Evolutionary conservation across 139 green algal species (phyloP).

Genomic region (Coccomyxa sp.): DNA sequence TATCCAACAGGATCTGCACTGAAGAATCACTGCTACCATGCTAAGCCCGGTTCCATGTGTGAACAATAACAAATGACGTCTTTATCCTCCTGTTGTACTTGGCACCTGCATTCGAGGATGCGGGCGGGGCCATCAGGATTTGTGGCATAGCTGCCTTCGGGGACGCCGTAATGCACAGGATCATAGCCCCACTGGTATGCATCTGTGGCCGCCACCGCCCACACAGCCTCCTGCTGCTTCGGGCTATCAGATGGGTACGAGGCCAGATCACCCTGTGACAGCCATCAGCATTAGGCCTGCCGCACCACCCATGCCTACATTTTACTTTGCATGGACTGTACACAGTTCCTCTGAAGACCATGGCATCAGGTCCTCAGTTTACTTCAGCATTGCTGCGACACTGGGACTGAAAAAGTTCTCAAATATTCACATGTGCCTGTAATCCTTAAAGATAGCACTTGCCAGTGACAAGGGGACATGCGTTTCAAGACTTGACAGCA

Average conservation of each 20-base stretch:
- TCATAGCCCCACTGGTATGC: slow-evolving; percentile 89
- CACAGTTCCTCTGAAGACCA: too few species aligned
- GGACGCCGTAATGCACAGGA: slow-evolving; percentile 79
- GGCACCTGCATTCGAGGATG: slow-evolving; percentile 65
- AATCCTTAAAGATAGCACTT: neutral
- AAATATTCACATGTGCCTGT: neutral
- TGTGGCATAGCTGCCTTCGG: slow-evolving; percentile 79
- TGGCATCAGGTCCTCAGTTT: too few species aligned
- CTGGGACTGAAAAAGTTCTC: neutral
- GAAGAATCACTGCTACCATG: too few species aligned
- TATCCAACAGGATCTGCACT: too few species aligned
- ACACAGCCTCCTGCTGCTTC: slow-evolving; percentile 66
- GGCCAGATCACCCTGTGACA: slow-evolving; percentile 40
- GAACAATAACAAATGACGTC: too few species aligned
- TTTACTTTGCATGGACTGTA: neutral
- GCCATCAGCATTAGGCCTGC: neutral
- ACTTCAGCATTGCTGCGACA: too few species aligned
- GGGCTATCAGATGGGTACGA: slow-evolving; percentile 46
- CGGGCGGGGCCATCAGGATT: slow-evolving; percentile 66
- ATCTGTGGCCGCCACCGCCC: slow-evolving; percentile 59
- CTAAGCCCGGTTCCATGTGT: too few species aligned
- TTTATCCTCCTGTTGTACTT: neutral
- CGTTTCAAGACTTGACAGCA: too few species aligned
- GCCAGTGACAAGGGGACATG: too few species aligned
- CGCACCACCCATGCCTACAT: too few species aligned